Evolutionary conservation across 768 basidiomycete species (phyloP).

Genomic region (Zangia roseola): DNA sequence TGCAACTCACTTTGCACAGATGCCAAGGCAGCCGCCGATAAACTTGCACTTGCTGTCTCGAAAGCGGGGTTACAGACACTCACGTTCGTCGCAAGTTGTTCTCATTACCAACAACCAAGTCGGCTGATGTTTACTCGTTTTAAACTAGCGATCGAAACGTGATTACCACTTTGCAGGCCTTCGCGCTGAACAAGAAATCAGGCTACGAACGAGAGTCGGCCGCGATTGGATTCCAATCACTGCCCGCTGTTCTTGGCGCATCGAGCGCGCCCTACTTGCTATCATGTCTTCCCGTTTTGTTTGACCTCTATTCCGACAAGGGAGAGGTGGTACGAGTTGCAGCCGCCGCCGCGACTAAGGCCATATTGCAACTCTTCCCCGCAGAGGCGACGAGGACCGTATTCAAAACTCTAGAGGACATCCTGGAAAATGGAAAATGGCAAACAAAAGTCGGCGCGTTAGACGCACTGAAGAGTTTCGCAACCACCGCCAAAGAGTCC

Average conservation of each 20-base stretch:
- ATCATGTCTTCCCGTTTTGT: conserved; percentile 71
- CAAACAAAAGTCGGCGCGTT: conserved; percentile 90
- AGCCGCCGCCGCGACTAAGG: conserved; percentile 76
- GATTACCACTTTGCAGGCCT: conserved; percentile 60
- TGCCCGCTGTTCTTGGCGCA: conserved; percentile 68
- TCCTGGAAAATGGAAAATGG: conserved; percentile 90
- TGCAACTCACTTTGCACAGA: conserved; percentile 42
- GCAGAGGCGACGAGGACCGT: conserved; percentile 74
- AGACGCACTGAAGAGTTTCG: conserved; percentile 79
- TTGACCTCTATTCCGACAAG: conserved; percentile 90
- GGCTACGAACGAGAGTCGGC: conserved; percentile 88
- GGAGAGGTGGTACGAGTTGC: conserved; percentile 87
- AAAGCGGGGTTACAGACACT: conserved; percentile 63
- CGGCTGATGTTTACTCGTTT: conserved; percentile 15
- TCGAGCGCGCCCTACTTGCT: conserved; percentile 73
- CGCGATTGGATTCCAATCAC: conserved; percentile 74
- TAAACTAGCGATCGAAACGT: conserved; percentile 55
- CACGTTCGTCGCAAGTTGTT: conserved; percentile 40
- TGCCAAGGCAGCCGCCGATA: conserved; percentile 82
- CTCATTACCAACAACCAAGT: conserved; percentile 2
- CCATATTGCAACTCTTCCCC: conserved; percentile 80
- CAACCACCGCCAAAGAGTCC: conserved; percentile 61
- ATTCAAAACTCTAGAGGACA: conserved; percentile 65
- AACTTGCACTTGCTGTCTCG: conserved; percentile 67
- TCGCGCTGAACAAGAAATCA: conserved; percentile 81